Percentiles rank a stretch among this genome's conserved stretches.
phyloP scores from a whole-genome alignment of 495 filamentous ascomycete genomes.

The Penicillium flavigenum region DNA sequence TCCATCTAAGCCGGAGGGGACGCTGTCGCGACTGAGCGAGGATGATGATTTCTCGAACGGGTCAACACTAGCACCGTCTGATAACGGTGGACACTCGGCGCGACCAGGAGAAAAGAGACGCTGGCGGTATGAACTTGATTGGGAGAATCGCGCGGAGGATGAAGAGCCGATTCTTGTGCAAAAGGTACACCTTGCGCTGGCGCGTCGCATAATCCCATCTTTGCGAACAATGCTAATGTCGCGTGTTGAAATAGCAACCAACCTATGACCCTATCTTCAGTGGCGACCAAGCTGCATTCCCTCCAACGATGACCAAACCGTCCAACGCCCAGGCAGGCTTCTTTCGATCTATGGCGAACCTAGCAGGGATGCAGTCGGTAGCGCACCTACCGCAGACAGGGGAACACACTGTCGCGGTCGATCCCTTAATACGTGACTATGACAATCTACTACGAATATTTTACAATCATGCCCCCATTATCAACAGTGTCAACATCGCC shows the following conservation, averaged over 20 bases:
- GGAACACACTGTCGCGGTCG: constrained; percentile 52
- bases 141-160: constrained; percentile 64
- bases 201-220: neutral
- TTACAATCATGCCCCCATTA: constrained; percentile 80
- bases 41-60: constrained; percentile 48
- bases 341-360: constrained; percentile 83
- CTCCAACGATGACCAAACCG: constrained; percentile 54
- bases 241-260: constrained; percentile 34
- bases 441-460: constrained; percentile 91
- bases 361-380: constrained; percentile 58
- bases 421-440: constrained; percentile 77
- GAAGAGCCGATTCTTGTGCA: constrained; percentile 88
- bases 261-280: constrained; percentile 51
- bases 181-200: constrained; percentile 51
- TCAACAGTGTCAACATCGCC: constrained; percentile 83
- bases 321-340: constrained; percentile 59
- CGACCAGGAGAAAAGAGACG: constrained; percentile 52
- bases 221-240: constrained; percentile 13
- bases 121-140: constrained; percentile 87
- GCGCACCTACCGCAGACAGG: constrained; percentile 38
- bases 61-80: constrained; percentile 43
- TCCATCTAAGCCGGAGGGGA: constrained; percentile 33
- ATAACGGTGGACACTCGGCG: constrained; percentile 31
- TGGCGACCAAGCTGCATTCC: constrained; percentile 46
- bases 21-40: constrained; percentile 58